Evolutionary conservation across 2,329 filamentous ascomycete species (phyloP).

Genomic region (Botryotinia convoluta): DNA sequence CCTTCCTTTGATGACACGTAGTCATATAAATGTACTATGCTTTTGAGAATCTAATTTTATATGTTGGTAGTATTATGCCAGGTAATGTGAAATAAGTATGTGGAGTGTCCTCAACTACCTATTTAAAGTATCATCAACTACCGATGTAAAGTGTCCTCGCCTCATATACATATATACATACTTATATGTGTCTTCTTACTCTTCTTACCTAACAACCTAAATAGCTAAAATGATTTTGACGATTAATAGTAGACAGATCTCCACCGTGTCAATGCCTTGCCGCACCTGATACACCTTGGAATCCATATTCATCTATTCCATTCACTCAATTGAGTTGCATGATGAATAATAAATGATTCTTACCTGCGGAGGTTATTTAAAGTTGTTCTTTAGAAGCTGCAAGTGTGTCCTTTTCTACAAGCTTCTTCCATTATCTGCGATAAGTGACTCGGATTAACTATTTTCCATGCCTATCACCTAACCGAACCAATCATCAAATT

Average conservation of each 20-base stretch:
- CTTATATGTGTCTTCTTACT: background rate
- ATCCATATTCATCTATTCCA: background rate
- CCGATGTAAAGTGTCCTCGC: background rate
- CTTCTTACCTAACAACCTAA: background rate
- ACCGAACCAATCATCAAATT: slow-evolving; percentile 30
- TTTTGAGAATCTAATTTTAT: background rate
- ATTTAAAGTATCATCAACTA: background rate
- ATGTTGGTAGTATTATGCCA: background rate
- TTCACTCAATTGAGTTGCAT: background rate
- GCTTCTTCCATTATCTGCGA: slow-evolving; percentile 2
- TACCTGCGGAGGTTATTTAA: background rate
- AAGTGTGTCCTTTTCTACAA: slow-evolving; percentile 19
- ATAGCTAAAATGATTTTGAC: background rate
- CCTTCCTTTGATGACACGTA: background rate
- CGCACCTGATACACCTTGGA: background rate
- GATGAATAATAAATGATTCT: background rate
- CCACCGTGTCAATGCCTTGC: background rate
- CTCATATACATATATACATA: background rate
- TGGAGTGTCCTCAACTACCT: background rate
- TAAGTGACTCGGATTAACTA: slow-evolving; percentile 8
- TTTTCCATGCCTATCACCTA: slow-evolving; percentile 9
- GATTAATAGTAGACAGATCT: background rate
- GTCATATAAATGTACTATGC: background rate
- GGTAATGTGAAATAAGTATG: too few relatives aligned
- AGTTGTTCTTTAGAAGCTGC: slow-evolving; percentile 7